A percentile compares a stretch with the other conserved stretches of the same genome.
Conservation (phyloP, 441 rosid genomes). For the Erodium trifolium region DNA sequence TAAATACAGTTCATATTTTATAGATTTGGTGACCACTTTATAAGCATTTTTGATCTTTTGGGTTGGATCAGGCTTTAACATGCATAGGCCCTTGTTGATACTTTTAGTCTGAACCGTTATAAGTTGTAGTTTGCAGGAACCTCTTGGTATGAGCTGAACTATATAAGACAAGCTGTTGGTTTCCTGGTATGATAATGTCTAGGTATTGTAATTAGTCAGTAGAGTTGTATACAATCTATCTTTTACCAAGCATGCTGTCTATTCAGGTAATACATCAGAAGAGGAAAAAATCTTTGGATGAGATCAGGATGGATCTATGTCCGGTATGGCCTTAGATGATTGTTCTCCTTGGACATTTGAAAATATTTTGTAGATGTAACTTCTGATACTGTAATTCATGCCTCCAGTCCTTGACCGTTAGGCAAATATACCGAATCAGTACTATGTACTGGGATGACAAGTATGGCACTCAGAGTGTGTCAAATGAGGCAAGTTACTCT, state of each 20-base stretch:
- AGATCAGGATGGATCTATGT: slow-evolving; percentile 86
- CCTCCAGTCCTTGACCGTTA: slow-evolving; percentile 70
- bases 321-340: slow-evolving; percentile 32
- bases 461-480: slow-evolving; percentile 95
- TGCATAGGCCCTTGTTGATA: slow-evolving; percentile 1
- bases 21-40: too few species aligned
- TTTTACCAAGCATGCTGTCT: slow-evolving; percentile 13
- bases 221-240: not conserved
- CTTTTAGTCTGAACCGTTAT: slow-evolving; percentile 23
- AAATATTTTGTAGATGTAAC: not conserved
- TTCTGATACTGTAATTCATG: slow-evolving; percentile 6
- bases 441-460: slow-evolving; percentile 99
- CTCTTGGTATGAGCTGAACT: slow-evolving; percentile 94
- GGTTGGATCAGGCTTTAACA: too few species aligned
- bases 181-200: slow-evolving; percentile 57
- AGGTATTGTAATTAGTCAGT: slow-evolving; percentile 13
- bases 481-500: slow-evolving; percentile 61
- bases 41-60: too few species aligned
- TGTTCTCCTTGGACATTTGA: slow-evolving; percentile 7
- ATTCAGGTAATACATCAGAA: slow-evolving; percentile 94
- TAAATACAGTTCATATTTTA: slow-evolving; percentile 20
- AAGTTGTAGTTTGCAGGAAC: slow-evolving; percentile 81
- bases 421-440: slow-evolving; percentile 96
- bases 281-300: slow-evolving; percentile 81
- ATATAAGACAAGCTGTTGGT: slow-evolving; percentile 98